Evolutionary conservation across 306 rosid species (phyloP), one percentile per base, ranked within the genome.

Genomic region (Alnus rubra): DNA sequence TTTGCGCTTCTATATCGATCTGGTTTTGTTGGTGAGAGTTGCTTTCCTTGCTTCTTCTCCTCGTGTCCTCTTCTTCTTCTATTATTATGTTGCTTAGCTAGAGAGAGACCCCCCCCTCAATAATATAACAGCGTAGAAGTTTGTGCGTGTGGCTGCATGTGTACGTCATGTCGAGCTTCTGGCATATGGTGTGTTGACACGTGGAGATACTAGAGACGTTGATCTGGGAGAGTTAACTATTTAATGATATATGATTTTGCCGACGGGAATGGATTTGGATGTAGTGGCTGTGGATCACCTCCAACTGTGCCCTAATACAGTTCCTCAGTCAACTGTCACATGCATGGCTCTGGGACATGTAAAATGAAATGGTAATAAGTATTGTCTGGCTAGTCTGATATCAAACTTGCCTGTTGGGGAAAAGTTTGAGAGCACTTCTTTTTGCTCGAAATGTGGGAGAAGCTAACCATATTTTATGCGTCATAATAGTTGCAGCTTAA

Each of bases 81-180:
- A 81, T 81, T 82, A 84, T 88, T 83, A 79, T 81, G 87, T 18
- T 65, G 56, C 86, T 79, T 81, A 83, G 81, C 80, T 63, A 53
- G 76, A 67, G 88, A 81, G 88, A 88, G 56, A 56, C 51, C 68
- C 79, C 78, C 84, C 53, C 67, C 79, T 45, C 93, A 89, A 90
- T 94, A 89, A 92, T 92, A 90, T 88, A 84, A 79, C 42, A 71
- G 78, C 74, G 80, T 35, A 87, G 88, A 83, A 76, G 89, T 71
- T 83, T 88, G 84, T 88, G 84, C 80, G 69, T 84, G 89, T 88
- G 92, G 83, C 63, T 85, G 86, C 89, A 82, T 85, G 88, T 81
- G 87, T 82, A 79, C 52, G 83, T 73, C 88, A 48, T 74, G 62
- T 83, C 86, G 79, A 81, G 81, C 70, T 59, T 73, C 68, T 52